These are phyloP conservation scores for Citrullus amarus DNA, from an alignment of 306 rosid species.

Conservation along the genomic window DNA sequence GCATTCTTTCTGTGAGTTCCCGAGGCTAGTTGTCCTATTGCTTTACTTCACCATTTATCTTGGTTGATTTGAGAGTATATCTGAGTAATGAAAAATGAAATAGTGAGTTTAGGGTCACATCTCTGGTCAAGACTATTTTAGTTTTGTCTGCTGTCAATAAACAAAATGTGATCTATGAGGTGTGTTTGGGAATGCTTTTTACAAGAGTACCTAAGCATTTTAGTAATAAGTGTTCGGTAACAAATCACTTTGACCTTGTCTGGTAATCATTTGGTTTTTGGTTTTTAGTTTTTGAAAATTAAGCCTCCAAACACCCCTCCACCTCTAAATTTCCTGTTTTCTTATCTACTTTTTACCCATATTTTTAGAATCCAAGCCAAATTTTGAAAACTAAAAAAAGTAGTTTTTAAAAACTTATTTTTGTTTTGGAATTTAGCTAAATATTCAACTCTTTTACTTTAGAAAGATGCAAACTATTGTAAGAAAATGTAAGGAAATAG, in stretches of 20 bases:
- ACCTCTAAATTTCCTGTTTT: too few relatives aligned
- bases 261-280: too few relatives aligned
- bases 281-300: too few relatives aligned
- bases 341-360: too few relatives aligned
- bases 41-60: background rate
- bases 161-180: background rate
- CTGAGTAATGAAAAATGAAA: background rate
- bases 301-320: too few relatives aligned
- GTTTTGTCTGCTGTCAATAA: background rate
- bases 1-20: conserved; percentile 72
- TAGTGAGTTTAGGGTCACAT: background rate
- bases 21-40: background rate
- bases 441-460: too few relatives aligned
- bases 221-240: background rate
- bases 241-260: background rate
- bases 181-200: background rate
- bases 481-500: too few relatives aligned
- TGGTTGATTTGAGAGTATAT: background rate
- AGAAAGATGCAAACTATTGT: too few relatives aligned
- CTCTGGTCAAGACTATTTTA: background rate
- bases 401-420: too few relatives aligned
- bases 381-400: too few relatives aligned
- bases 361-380: too few relatives aligned
- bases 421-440: too few relatives aligned
- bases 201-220: background rate